Percentiles rank a stretch among this genome's conserved stretches.
Conservation (phyloP, 768 basidiomycete species). For the Pluteus cervinus region DNA sequence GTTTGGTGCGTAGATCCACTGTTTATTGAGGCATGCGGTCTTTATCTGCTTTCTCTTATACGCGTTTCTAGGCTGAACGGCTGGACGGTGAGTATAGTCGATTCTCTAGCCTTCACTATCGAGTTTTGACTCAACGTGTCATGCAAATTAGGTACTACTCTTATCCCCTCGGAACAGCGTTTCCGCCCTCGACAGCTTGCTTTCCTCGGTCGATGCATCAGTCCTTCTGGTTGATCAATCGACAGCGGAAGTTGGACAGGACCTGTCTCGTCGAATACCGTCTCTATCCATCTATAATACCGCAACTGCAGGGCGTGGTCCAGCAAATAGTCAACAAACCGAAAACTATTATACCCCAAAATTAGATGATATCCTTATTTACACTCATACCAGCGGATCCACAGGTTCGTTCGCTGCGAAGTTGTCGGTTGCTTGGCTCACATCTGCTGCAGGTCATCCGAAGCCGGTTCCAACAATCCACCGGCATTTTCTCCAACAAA, state of each 20-base stretch:
- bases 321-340: too few species aligned
- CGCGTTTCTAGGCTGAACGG: too few species aligned
- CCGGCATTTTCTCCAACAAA: conserved; percentile 7
- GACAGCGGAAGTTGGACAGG: conserved; percentile 2
- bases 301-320: neutral
- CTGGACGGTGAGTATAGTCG: conserved; percentile 4
- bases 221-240: conserved; percentile 5
- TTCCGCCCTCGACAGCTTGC: conserved; percentile 4
- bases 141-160: conserved; percentile 2
- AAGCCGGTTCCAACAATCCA: conserved; percentile 14
- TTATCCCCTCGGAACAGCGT: conserved; percentile 7
- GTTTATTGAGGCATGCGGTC: too few species aligned
- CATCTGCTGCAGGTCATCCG: conserved; percentile 14
- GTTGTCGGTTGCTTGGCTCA: too few species aligned
- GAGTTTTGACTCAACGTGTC: too few species aligned
- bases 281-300: too few species aligned
- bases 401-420: too few species aligned
- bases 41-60: too few species aligned
- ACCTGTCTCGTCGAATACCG: too few species aligned
- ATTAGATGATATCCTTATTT: conserved; percentile 4
- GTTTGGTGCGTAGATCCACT: too few species aligned
- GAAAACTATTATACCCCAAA: conserved; percentile 3
- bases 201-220: conserved; percentile 4
- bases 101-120: neutral
- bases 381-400: conserved; percentile 9